Conservation (phyloP, 2,329 filamentous ascomycete species). For the Ophiostoma australiae region DNA sequence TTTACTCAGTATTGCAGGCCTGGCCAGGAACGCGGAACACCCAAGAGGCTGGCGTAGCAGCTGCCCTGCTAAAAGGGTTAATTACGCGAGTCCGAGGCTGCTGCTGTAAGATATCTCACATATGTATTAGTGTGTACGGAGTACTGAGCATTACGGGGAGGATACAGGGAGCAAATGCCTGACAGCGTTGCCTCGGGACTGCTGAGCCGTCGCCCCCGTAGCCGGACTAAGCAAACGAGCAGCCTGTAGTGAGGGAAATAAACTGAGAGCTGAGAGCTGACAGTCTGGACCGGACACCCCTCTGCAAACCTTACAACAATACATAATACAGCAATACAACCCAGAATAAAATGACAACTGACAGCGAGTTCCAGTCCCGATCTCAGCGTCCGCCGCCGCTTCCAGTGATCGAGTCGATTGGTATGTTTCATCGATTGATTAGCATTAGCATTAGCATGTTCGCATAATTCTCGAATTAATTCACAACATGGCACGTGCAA, state of each 20-base stretch:
- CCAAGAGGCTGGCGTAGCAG: not conserved
- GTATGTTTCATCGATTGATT: not conserved
- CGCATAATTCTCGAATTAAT: too few species aligned
- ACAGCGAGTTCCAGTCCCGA: not conserved
- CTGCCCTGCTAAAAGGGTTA: not conserved
- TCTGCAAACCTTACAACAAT: not conserved
- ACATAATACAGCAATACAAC: too few species aligned
- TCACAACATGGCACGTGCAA: not conserved
- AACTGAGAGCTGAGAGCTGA: not conserved
- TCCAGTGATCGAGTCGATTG: conserved; percentile 10
- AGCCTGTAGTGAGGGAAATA: too few species aligned
- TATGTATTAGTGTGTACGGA: too few species aligned
- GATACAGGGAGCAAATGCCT: too few species aligned
- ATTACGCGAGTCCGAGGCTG: not conserved
- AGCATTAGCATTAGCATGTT: not conserved
- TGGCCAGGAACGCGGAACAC: not conserved
- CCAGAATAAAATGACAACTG: not conserved
- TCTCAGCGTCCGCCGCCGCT: not conserved
- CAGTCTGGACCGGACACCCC: too few species aligned
- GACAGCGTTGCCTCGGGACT: not conserved
- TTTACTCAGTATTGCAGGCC: too few species aligned
- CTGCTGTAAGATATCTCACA: too few species aligned
- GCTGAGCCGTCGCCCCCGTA: not conserved
- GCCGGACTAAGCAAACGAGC: too few species aligned
- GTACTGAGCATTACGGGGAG: too few species aligned